Conservation (phyloP, 192 early-diverging fungal genomes). For the Coemansia sp. region DNA sequence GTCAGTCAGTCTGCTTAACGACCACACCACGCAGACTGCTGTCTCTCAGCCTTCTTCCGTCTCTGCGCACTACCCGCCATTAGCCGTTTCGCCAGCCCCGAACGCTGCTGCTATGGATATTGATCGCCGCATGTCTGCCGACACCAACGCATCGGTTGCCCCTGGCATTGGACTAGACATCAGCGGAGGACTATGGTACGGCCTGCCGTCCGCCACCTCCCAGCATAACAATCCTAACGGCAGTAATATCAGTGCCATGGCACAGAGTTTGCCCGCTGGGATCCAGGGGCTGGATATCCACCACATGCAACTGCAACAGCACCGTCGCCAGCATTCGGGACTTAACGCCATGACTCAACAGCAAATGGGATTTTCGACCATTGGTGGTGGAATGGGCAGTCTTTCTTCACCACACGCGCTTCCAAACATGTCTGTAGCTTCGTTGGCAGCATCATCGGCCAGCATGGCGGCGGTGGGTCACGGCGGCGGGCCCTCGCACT, state of each 20-base stretch:
- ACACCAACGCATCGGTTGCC: conserved; percentile 3
- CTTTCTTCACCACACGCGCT: background rate
- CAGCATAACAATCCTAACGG: no score
- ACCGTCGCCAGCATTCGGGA: background rate
- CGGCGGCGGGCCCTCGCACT: background rate
- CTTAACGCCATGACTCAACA: background rate
- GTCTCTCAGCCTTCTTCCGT: background rate
- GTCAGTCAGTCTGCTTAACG: background rate
- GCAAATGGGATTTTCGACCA: conserved; percentile 1
- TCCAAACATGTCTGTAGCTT: background rate
- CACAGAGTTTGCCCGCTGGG: background rate
- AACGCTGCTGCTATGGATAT: background rate
- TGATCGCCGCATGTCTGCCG: conserved; percentile 17
- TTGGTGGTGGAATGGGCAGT: background rate
- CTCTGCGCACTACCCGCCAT: background rate
- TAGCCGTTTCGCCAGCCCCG: conserved; percentile 1
- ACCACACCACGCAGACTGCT: background rate
- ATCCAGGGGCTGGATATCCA: background rate
- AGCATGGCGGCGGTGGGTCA: background rate
- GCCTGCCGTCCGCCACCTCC: background rate
- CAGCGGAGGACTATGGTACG: conserved; percentile 23
- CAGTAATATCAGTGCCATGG: background rate
- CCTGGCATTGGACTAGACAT: conserved; percentile 12
- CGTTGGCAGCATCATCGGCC: background rate
- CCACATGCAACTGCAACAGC: background rate